Evolutionary conservation across 306 rosid species (phyloP).

Genomic region (Mimosa pudica): DNA sequence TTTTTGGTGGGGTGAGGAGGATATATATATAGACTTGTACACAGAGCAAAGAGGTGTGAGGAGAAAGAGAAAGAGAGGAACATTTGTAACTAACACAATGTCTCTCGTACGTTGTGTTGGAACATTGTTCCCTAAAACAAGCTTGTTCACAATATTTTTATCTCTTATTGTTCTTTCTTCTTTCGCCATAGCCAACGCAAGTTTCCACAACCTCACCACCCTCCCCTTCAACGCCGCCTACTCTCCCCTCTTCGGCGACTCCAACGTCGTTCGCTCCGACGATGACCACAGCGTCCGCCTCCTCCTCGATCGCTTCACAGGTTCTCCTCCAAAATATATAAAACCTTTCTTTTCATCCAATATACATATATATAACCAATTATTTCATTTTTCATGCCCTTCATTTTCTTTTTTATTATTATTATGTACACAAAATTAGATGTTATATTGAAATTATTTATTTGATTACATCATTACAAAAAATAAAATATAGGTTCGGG

Average conservation of each 20-base stretch:
- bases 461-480: not conserved
- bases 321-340: conserved; percentile 29
- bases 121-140: not conserved
- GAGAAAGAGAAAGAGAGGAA: conserved; percentile 13
- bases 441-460: not conserved
- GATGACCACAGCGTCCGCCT: conserved; percentile 78
- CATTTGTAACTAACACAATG: conserved; percentile 2
- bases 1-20: not conserved
- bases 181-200: conserved; percentile 31
- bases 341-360: too few species aligned
- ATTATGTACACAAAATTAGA: not conserved
- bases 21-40: conserved; percentile 37
- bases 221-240: conserved; percentile 71
- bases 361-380: too few species aligned
- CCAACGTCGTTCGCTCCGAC: conserved; percentile 75
- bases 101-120: conserved; percentile 41
- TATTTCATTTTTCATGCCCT: too few species aligned
- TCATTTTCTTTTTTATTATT: too few species aligned
- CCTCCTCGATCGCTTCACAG: conserved; percentile 87
- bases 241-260: conserved; percentile 73
- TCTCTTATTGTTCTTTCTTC: not conserved
- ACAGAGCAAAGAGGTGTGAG: conserved; percentile 32
- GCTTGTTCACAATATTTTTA: not conserved
- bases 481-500: conserved; percentile 67
- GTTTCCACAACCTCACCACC: conserved; percentile 62